A percentile compares a stretch with the other conserved stretches of the same genome.
These are phyloP conservation scores for Phytophthora constricta DNA, from an alignment of 352 stramenopile genomes.

Conservation along the genomic window DNA sequence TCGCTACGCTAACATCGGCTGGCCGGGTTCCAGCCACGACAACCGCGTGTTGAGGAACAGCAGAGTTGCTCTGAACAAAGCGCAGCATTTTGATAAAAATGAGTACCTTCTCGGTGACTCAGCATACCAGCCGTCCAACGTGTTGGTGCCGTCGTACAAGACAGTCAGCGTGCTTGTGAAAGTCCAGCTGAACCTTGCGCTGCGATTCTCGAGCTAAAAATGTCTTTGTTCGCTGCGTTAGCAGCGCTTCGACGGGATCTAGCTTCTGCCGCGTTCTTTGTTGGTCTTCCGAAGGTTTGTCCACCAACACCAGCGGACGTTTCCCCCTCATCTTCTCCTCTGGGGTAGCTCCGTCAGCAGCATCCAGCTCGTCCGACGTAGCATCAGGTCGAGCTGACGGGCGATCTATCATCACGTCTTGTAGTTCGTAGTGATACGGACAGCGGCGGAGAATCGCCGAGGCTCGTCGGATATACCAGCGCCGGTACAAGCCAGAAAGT, in stretches of 20 bases:
- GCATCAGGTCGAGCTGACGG: too few species aligned
- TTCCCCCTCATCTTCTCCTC: too few species aligned
- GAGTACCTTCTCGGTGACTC: too few species aligned
- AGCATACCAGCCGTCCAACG: constrained; percentile 1
- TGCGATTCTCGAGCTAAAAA: neutral
- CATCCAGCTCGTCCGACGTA: too few species aligned
- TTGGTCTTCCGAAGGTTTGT: neutral
- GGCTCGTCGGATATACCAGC: too few species aligned
- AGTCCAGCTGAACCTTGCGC: neutral
- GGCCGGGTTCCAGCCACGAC: constrained; percentile 1
- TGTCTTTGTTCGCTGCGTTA: neutral
- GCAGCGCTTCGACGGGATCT: neutral
- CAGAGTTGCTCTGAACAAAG: neutral
- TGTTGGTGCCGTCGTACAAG: neutral
- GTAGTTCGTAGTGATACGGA: too few species aligned
- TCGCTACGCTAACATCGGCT: neutral
- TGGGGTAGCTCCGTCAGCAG: too few species aligned
- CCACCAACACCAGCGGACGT: too few species aligned
- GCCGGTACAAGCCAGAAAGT: too few species aligned
- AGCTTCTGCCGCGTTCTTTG: neutral
- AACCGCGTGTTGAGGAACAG: constrained; percentile 4
- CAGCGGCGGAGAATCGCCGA: too few species aligned
- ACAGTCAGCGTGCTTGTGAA: neutral
- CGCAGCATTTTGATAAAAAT: neutral
- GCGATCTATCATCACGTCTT: too few species aligned